Evolutionary conservation across 768 basidiomycete genomes (phyloP).

Genomic region (Pisolithus microcarpus): DNA sequence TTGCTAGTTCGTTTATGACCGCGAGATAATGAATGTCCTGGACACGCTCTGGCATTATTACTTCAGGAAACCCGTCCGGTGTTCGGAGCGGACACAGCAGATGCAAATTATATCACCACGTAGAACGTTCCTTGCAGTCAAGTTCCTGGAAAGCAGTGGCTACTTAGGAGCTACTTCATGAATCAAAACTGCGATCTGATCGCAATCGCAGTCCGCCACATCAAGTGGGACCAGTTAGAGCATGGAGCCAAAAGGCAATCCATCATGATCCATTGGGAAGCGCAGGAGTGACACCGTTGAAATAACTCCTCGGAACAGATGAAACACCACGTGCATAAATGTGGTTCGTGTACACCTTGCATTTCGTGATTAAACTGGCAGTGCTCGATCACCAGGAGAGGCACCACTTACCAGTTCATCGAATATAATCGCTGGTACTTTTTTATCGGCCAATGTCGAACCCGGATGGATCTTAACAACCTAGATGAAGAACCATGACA

Average conservation of each 20-base stretch:
- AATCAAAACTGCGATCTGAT: too few species aligned
- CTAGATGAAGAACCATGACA: slow-evolving; percentile 23
- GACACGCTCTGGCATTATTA: not conserved
- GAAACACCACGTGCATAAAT: slow-evolving; percentile 94
- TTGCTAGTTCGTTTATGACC: too few species aligned
- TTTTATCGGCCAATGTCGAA: slow-evolving; percentile 74
- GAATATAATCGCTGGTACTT: slow-evolving; percentile 82
- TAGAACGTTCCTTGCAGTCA: not conserved
- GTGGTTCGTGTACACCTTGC: slow-evolving; percentile 68
- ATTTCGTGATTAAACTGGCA: slow-evolving; percentile 1
- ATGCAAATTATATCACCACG: too few species aligned
- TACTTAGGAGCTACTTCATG: too few species aligned
- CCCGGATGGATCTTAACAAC: slow-evolving; percentile 87
- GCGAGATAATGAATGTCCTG: not conserved
- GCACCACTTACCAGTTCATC: slow-evolving; percentile 73
- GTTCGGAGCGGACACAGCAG: too few species aligned
- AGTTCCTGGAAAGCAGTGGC: not conserved
- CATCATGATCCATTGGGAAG: slow-evolving; percentile 6
- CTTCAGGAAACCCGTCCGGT: too few species aligned
- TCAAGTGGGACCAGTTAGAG: not conserved
- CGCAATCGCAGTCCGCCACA: too few species aligned
- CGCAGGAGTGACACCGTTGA: slow-evolving; percentile 19
- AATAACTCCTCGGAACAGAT: slow-evolving; percentile 55
- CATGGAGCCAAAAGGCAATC: not conserved
- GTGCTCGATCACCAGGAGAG: not conserved